Evolutionary conservation across 73 alveolate genomes (phyloP), one percentile per base, ranked within the genome.

Genomic region (Loxodes magnus): DNA sequence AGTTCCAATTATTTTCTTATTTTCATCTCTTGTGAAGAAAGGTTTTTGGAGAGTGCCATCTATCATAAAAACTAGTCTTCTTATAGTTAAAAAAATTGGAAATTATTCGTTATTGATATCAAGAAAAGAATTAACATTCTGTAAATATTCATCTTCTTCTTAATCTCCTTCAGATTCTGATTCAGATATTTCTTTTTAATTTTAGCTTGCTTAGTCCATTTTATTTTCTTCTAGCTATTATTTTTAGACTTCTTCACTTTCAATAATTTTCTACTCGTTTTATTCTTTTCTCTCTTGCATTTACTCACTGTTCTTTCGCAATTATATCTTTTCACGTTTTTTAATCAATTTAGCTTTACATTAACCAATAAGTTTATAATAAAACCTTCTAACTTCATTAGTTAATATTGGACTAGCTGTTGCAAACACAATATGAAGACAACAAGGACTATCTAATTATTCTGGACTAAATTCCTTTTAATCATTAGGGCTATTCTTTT

Each of bases 341-440:
- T 35, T 29, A 70, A 42, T 26, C 56, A 54, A 41, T 35, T 77
- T 81, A n/a, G 42, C 53, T 14, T 54, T 78, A 7, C 79, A 51
- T 21, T 77, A 67, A 4, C 27, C 62, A 20, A 60, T 70, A 28
- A 77, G 59, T 9, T 74, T 74, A 9, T 35, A 42, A 66, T 80
- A 80, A 57, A 63, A 85, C 39, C 82, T 62, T 62, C 63, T 80
- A 10, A 85, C 90, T 70, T 85, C 90, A 51, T 68, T 80, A 2
- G 96, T 82, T 19, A 85, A 74, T 16, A 85, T 88, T 3, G 96
- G 96, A 24, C 86, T 60, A 0, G 89, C 92, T 6, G 96, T 85
- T 10, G 71, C 79, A 50, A 85, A 80, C 3, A 70, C 89, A 23
- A 73, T 46, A 35, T 51, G 71, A 55, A 82, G 46, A 1, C 77